A percentile compares a stretch with the other conserved stretches of the same genome.
Evolutionary conservation across 208 protist genomes (phyloP).

Genomic region (Trypanosoma brucei): DNA sequence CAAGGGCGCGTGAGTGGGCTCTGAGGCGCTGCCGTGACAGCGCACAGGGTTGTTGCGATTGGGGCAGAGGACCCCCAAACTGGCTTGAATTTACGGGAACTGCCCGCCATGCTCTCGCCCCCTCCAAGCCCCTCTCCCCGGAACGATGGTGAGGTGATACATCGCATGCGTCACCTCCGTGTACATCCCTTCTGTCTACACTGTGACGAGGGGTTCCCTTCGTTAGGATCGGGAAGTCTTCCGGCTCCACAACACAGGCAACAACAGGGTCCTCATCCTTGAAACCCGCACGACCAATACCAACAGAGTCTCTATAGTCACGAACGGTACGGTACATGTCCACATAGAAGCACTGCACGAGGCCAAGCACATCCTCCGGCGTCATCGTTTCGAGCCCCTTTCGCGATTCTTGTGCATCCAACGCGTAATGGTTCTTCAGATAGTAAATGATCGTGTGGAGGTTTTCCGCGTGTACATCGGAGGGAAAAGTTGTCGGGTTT

Average conservation of each 20-base stretch:
- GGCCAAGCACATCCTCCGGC: conserved; percentile 55
- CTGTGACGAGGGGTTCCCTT: background rate
- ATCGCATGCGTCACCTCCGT: background rate
- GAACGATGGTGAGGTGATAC: background rate
- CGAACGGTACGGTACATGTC: conserved; percentile 64
- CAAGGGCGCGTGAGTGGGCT: no score
- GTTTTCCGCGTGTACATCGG: conserved; percentile 32
- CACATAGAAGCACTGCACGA: conserved; percentile 75
- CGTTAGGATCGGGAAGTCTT: background rate
- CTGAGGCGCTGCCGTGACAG: no score
- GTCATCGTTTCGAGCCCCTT: conserved; percentile 63
- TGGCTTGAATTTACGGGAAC: background rate
- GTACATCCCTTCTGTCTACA: background rate
- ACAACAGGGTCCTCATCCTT: conserved; percentile 33
- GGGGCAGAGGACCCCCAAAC: no score
- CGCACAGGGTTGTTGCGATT: no score
- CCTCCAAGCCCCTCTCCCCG: background rate
- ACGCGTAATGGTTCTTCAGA: conserved; percentile 69
- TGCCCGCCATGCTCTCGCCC: background rate
- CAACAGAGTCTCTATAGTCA: conserved; percentile 23
- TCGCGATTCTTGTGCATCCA: conserved; percentile 37
- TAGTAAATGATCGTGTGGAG: conserved; percentile 47
- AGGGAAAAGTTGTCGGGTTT: conserved; percentile 13
- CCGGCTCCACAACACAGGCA: conserved; percentile 2
- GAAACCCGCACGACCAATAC: conserved; percentile 50